Conservation (phyloP, 1,284 basidiomycete species). For the Moesziomyces antarcticus region DNA sequence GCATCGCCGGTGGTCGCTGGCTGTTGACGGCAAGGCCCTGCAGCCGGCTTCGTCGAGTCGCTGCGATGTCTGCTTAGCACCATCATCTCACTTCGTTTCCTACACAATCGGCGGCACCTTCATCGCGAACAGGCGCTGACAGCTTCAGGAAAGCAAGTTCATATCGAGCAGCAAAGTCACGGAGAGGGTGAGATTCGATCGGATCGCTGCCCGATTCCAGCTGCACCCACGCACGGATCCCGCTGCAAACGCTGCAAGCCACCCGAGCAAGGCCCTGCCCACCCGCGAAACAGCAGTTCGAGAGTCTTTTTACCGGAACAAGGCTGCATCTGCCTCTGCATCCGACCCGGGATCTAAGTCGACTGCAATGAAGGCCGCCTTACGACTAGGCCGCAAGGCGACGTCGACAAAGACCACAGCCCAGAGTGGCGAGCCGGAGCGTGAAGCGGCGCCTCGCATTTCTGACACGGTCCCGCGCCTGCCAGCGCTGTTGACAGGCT, state of each 20-base stretch:
- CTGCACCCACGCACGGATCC: conserved; percentile 1
- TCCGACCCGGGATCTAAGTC: not conserved
- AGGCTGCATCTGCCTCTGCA: too few species aligned
- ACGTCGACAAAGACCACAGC: conserved; percentile 1
- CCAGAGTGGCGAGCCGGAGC: not conserved
- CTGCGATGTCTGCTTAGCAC: not conserved
- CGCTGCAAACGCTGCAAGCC: conserved; percentile 1
- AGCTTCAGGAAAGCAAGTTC: not conserved
- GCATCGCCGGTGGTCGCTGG: not conserved
- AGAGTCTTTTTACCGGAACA: too few species aligned
- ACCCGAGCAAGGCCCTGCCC: not conserved
- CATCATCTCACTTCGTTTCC: not conserved
- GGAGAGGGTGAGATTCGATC: too few species aligned
- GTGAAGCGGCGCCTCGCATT: conserved; percentile 8
- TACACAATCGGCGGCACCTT: not conserved
- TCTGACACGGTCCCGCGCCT: conserved; percentile 15
- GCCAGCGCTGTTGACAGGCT: conserved; percentile 5
- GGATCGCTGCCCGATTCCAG: not conserved
- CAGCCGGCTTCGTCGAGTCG: not conserved
- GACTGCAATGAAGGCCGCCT: conserved; percentile 23
- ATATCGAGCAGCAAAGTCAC: too few species aligned
- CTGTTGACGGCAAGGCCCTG: not conserved
- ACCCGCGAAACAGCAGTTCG: not conserved
- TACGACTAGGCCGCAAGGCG: conserved; percentile 24
- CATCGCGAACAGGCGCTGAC: not conserved